Percentiles rank a stretch among this genome's conserved stretches.
These are phyloP conservation scores for Furcasterigmium furcatum DNA, from an alignment of 2,329 filamentous ascomycete species.

Conservation along the genomic window DNA sequence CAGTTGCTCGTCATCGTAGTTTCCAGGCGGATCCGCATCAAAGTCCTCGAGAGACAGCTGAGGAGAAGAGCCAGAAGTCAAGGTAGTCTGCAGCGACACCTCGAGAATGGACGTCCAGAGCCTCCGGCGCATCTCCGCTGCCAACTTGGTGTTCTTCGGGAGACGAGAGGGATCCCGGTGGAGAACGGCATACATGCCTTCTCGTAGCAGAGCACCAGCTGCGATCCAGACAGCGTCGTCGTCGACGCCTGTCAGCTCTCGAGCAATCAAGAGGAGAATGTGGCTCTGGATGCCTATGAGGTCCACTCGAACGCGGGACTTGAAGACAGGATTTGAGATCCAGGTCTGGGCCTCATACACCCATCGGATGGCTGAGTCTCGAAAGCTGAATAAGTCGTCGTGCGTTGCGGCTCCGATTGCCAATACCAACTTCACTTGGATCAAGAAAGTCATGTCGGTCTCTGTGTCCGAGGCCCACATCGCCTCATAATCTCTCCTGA, in stretches of 20 bases:
- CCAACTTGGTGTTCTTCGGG: slow-evolving; percentile 25
- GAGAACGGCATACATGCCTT: slow-evolving; percentile 46
- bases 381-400: slow-evolving; percentile 47
- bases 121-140: slow-evolving; percentile 44
- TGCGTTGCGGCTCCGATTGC: slow-evolving; percentile 52
- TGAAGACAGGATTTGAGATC: slow-evolving; percentile 49
- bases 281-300: slow-evolving; percentile 40
- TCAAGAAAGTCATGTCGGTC: slow-evolving; percentile 40
- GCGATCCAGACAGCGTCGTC: slow-evolving; percentile 46
- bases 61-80: slow-evolving; percentile 42
- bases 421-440: slow-evolving; percentile 55
- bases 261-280: slow-evolving; percentile 40
- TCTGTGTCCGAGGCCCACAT: slow-evolving; percentile 36
- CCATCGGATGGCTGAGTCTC: slow-evolving; percentile 49
- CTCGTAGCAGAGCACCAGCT: slow-evolving; percentile 38
- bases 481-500: slow-evolving; percentile 43
- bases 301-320: slow-evolving; percentile 29
- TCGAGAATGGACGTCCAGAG: slow-evolving; percentile 53
- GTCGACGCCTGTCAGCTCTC: slow-evolving; percentile 30
- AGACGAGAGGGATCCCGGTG: slow-evolving; percentile 43
- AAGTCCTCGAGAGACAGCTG: slow-evolving; percentile 41
- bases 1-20: slow-evolving; percentile 48
- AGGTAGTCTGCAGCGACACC: slow-evolving; percentile 38
- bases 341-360: slow-evolving; percentile 55
- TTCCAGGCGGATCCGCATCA: slow-evolving; percentile 43